Evolutionary conservation across 2,329 filamentous ascomycete genomes (phyloP), one percentile per base, ranked within the genome.

Genomic region (Fusarium annulatum): DNA sequence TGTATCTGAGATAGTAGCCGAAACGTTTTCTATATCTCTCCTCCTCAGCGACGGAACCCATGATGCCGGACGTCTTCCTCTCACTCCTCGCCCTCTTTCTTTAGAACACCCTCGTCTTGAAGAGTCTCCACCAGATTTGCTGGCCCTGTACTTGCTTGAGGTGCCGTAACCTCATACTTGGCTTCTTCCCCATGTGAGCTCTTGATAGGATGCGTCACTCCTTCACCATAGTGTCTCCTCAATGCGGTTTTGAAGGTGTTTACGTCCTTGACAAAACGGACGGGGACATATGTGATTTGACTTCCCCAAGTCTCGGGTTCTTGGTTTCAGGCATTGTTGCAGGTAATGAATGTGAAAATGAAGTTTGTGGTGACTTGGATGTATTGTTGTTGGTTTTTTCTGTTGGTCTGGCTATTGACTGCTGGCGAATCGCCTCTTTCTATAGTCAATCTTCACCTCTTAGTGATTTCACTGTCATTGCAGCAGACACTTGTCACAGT

Each of bases 11-110:
- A 16, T 21, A 21, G 6, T 12, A 28, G 26, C 26, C 7, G 26
- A 28, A 28, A 7, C 26, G 26, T 28, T 28, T 28, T 28, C 26
- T 28, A 28, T 7, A 28, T 28, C 26, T 28, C 26, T 28, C 26
- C 26, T 28, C 26, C 26, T 28, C 26, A 34, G 4, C 7, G 1
- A 52, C 4, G 18, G 9, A 10, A 21, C 3, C 12, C 16, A n/a
- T 38, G n/a, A 38, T 26, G 2, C 1, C 6, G 3, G 18, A 2
- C 12, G 0, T 52, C 33, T 21, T 26, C 12, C 23, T 26, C 7
- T 15, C 33, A 9, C 23, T 26, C 18, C 5, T 36, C 49, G 4
- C 16, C 7, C n/a, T 36, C 33, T 3, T 11, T 15, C n/a, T 21
- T 19, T 2, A 52, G n/a, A 21, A 52, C n/a, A 19, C 34, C 12